A percentile compares a stretch with the other conserved stretches of the same genome.
These are phyloP conservation scores for Austroboletus olivaceoglutinosus DNA, from an alignment of 1,284 basidiomycete genomes.

Conservation along the genomic window DNA sequence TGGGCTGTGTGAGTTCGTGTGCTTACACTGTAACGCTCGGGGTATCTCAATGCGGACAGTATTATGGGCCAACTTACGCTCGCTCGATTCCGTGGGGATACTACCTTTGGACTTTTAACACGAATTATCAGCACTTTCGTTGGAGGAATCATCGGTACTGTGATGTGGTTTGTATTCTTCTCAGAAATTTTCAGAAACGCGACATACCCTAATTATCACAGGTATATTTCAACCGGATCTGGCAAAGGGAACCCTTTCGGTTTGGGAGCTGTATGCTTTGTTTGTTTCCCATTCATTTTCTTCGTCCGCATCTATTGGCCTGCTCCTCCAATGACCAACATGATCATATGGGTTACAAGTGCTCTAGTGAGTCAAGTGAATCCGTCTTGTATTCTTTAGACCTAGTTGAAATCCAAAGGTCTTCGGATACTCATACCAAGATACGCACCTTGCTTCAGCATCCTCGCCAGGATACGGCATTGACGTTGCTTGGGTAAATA, in stretches of 20 bases:
- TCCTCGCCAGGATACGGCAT: slow-evolving; percentile 58
- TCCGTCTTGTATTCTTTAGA: neutral
- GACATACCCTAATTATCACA: slow-evolving; percentile 23
- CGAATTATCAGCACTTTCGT: slow-evolving; percentile 68
- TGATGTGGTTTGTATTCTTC: slow-evolving; percentile 56
- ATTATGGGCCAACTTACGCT: slow-evolving; percentile 73
- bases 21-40: neutral
- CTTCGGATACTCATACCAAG: slow-evolving; percentile 72
- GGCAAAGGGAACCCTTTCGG: slow-evolving; percentile 73
- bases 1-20: slow-evolving; percentile 51
- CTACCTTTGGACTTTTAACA: slow-evolving; percentile 63
- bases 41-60: slow-evolving; percentile 33
- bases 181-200: neutral
- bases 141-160: slow-evolving; percentile 66
- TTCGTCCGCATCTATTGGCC: slow-evolving; percentile 73
- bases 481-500: slow-evolving; percentile 61
- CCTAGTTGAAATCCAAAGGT: slow-evolving; percentile 40
- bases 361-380: slow-evolving; percentile 48
- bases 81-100: slow-evolving; percentile 73
- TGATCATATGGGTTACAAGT: slow-evolving; percentile 74
- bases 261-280: slow-evolving; percentile 64
- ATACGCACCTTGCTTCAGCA: slow-evolving; percentile 44
- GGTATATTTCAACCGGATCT: slow-evolving; percentile 71
- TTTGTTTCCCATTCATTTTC: slow-evolving; percentile 72
- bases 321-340: slow-evolving; percentile 65